A percentile compares a stretch with the other conserved stretches of the same genome.
phyloP scores from a whole-genome alignment of 1,284 basidiomycete species.

The Cystobasidium sp. region DNA sequence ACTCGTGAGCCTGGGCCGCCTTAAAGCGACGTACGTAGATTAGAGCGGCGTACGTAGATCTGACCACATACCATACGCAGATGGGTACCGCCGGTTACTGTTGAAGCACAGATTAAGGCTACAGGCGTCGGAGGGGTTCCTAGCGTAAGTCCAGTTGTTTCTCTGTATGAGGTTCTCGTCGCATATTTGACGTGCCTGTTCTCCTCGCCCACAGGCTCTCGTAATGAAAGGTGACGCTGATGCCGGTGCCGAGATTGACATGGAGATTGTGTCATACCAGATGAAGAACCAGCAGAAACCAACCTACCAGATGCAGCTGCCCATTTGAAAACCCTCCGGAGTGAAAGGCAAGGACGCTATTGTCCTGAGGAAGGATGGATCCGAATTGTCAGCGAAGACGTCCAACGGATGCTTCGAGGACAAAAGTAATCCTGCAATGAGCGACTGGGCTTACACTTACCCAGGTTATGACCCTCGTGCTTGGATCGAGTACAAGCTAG shows the following conservation, averaged over 20 bases:
- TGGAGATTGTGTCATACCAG: constrained; percentile 9
- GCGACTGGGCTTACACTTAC: constrained; percentile 10
- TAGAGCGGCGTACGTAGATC: no score
- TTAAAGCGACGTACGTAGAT: no score
- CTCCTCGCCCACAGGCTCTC: background rate
- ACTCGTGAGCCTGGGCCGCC: background rate
- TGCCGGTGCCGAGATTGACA: constrained; percentile 9
- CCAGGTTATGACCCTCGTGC: background rate
- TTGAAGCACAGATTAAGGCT: constrained; percentile 15
- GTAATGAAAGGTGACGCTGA: background rate
- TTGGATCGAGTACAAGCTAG: constrained; percentile 10
- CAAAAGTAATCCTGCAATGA: background rate
- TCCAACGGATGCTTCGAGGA: constrained; percentile 11
- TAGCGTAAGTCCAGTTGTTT: background rate
- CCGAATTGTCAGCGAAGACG: background rate
- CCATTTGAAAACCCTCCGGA: constrained; percentile 19
- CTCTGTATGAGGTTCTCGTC: no score
- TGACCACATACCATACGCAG: background rate
- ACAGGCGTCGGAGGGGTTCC: constrained; percentile 7
- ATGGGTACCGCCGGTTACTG: constrained; percentile 15
- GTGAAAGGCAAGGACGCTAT: constrained; percentile 5
- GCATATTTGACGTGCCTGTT: background rate
- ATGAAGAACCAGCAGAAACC: background rate
- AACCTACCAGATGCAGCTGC: constrained; percentile 23
- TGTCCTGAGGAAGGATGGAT: constrained; percentile 1